Evolutionary conservation across 2,329 filamentous ascomycete species (phyloP), one percentile per base, ranked within the genome.

Genomic region (Aureobasidium sp.): DNA sequence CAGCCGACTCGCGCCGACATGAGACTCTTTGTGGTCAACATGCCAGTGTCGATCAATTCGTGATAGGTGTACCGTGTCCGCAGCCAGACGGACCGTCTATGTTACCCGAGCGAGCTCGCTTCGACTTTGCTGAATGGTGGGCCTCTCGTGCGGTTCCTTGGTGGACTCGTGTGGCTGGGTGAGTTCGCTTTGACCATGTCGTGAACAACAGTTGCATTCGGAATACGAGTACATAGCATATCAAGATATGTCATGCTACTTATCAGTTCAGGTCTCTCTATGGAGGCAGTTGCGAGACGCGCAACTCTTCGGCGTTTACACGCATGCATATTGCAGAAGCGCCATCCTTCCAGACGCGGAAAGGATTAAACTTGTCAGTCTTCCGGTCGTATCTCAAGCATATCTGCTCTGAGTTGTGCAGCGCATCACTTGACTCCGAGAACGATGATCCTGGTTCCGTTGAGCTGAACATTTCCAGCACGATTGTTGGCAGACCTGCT

Each of bases 41-140:
- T 58, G 54, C 54, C 29, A 47, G 54, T 47, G 54, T 13, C 29
- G 54, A 58, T 58, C 54, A 55, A 25, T 37, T 47, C 54, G 32
- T 30, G 32, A 47, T 42, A 45, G 21, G 21, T 21, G 21, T 21
- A 21, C 21, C 21, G 21, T 21, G 21, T 13, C 21, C 29, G 29
- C 16, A 29, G 42, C 41, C n/a, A 47, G 54, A n/a, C 53, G 53
- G 53, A 6, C 36, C 39, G 53, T 57, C 21, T 36, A 30, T 15
- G 37, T 55, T n/a, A 44, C n/a, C 39, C 52, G 39, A 37, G 30
- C 52, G 16, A 36, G 30, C 54, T 58, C 54, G 54, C 54, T 58
- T 58, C 42, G 32, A 47, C 54, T 47, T 47, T 58, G 54, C 54
- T 45, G 8, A 10, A 37, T 37, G 42, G 54, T 21, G 21, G 21